These are phyloP conservation scores for Halophytophthora polymorphica DNA, from an alignment of 352 stramenopile species.

Conservation along the genomic window DNA sequence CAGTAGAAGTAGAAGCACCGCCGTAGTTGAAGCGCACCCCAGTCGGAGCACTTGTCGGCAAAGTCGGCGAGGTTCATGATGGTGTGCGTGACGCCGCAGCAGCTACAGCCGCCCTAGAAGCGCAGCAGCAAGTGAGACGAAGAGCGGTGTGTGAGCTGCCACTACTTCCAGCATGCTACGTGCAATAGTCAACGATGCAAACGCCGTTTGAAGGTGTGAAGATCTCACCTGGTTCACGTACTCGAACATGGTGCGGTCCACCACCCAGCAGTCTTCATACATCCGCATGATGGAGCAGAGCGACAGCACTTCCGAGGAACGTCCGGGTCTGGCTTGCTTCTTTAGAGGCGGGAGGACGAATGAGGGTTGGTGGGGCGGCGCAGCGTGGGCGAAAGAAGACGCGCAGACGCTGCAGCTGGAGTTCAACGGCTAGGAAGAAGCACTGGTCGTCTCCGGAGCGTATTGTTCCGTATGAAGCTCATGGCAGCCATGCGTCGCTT, in stretches of 20 bases:
- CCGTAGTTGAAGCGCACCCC: conserved; percentile 29
- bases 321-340: conserved; percentile 2
- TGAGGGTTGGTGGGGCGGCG: conserved; percentile 9
- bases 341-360: conserved; percentile 10
- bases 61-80: conserved; percentile 85
- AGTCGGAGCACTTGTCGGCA: conserved; percentile 89
- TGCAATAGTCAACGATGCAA: not conserved
- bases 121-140: too few relatives aligned
- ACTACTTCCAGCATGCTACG: not conserved
- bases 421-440: too few relatives aligned
- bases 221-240: conserved; percentile 82
- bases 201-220: not conserved
- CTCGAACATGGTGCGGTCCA: conserved; percentile 94
- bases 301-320: not conserved
- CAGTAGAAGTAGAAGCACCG: not conserved
- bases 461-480: too few relatives aligned
- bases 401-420: too few relatives aligned
- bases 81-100: conserved; percentile 86
- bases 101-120: conserved; percentile 85
- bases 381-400: not conserved
- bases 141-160: too few relatives aligned
- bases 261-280: conserved; percentile 84
- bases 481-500: too few relatives aligned
- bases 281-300: conserved; percentile 42
- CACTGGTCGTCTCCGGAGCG: too few relatives aligned